Evolutionary conservation across 2,329 filamentous ascomycete species (phyloP).

Genomic region (Camillea tinctor): DNA sequence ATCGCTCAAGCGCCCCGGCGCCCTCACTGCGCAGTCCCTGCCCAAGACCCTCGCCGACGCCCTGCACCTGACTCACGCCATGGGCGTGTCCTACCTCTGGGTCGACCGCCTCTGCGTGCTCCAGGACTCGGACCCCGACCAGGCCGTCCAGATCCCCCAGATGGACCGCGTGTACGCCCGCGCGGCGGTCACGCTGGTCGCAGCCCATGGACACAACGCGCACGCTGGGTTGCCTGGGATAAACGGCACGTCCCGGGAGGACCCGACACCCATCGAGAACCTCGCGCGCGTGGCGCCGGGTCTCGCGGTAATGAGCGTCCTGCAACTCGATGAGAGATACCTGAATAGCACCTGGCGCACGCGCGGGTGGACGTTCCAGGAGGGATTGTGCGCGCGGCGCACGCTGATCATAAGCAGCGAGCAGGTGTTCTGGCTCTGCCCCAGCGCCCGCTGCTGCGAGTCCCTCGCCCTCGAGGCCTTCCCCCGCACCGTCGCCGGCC

Average conservation of each 20-base stretch:
- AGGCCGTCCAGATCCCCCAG: slow-evolving; percentile 22
- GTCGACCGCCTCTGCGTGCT: slow-evolving; percentile 29
- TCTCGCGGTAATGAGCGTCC: slow-evolving; percentile 14
- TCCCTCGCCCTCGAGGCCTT: slow-evolving; percentile 19
- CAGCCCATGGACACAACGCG: slow-evolving; percentile 13
- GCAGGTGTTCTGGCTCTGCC: slow-evolving; percentile 21
- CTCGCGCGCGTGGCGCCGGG: slow-evolving; percentile 16
- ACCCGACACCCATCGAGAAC: slow-evolving; percentile 6
- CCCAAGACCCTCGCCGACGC: slow-evolving; percentile 21
- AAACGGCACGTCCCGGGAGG: slow-evolving; percentile 7
- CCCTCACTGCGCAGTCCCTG: slow-evolving; percentile 1
- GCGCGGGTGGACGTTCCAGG: slow-evolving; percentile 21
- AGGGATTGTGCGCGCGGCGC: slow-evolving; percentile 18
- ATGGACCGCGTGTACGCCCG: slow-evolving; percentile 28
- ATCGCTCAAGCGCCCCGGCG: slow-evolving; percentile 2
- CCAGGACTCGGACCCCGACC: slow-evolving; percentile 23
- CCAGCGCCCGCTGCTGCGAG: slow-evolving; percentile 16
- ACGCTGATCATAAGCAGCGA: slow-evolving; percentile 10
- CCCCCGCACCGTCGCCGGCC: slow-evolving; percentile 12
- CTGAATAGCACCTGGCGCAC: slow-evolving; percentile 15
- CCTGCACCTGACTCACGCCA: slow-evolving; percentile 15
- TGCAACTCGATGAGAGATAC: slow-evolving; percentile 13
- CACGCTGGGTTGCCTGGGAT: slow-evolving; percentile 14
- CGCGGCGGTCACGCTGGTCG: slow-evolving; percentile 25
- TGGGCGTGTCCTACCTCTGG: slow-evolving; percentile 28